Base-by-base conservation (phyloP, 225 moss, liverwort and hornwort species). In the Polytrichum formosum region DNA sequence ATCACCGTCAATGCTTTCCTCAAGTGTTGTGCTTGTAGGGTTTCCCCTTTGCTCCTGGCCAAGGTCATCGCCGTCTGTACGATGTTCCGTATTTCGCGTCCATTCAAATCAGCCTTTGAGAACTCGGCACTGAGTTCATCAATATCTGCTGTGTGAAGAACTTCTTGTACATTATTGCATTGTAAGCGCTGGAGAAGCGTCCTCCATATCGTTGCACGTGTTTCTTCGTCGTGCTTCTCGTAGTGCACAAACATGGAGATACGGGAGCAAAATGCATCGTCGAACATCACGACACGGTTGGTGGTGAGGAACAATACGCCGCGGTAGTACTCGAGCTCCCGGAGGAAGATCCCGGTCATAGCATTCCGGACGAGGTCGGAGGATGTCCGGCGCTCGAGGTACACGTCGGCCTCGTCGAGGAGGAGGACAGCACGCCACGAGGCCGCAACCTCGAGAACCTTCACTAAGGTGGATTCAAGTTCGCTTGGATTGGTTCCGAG, bases 11-110 rank as follows among this genome's bases (percentile, higher is more conserved):
- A 46, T 46, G 46, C 13, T 46, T 46, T 46, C 16, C 46, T 10
- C 46, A 46, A 46, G 46, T 46, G 46, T 3, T 46, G 13, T 16
- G 46, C 16, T 13, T 16, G 61, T 4, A 80, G 1, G 20, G 63
- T 54, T 59, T 75, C 76, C 5, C 75, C 69, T 5, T 66, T 56
- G 26, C 66, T 75, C 67, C 26, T 73, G 0, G 89, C 84, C 74
- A 80, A 37, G 0, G 81, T 82, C 28, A 66, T 77, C 27, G 82
- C 87, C 23, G 55, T 65, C 27, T 77, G 84, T 30, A 87, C 79
- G 26, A 79, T 78, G 28, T 89, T 91, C 25, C 80, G 76, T 18
- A 91, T 83, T 61, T 91, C 89, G 10, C 84, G 82, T 30, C 82
- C 88, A 62, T 91, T 91, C 9, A 86, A 9, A 5, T 82, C 72